Evolutionary conservation across 768 basidiomycete genomes (phyloP).

Genomic region (Chiua virens): DNA sequence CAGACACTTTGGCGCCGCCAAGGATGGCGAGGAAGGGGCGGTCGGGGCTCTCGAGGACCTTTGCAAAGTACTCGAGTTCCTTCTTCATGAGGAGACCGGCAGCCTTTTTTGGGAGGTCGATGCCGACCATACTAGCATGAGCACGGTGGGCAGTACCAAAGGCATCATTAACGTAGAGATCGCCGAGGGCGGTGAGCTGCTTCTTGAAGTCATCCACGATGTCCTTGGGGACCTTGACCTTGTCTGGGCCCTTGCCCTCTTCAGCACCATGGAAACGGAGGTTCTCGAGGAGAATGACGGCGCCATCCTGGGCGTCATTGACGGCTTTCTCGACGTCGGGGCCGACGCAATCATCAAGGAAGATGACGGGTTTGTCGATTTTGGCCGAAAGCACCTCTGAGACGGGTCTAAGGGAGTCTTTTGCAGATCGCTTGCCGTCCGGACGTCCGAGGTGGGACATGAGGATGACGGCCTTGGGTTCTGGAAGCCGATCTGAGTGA

Average conservation of each 20-base stretch:
- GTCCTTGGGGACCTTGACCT: conserved; percentile 88
- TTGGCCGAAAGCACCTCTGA: conserved; percentile 57
- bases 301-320: conserved; percentile 53
- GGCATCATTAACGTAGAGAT: conserved; percentile 98
- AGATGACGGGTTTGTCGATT: conserved; percentile 64
- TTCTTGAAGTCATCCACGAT: conserved; percentile 83
- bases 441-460: conserved; percentile 99
- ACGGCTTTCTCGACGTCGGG: conserved; percentile 81
- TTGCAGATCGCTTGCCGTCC: conserved; percentile 84
- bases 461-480: conserved; percentile 79
- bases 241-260: conserved; percentile 96
- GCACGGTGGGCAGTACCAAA: conserved; percentile 99
- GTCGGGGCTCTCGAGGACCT: conserved; percentile 92
- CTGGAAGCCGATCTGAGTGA: conserved; percentile 36
- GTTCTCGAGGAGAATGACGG: conserved; percentile 92
- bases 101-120: conserved; percentile 88
- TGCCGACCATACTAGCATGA: conserved; percentile 98
- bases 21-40: conserved; percentile 97
- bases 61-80: conserved; percentile 98
- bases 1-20: conserved; percentile 97
- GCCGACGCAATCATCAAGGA: conserved; percentile 85
- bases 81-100: conserved; percentile 98
- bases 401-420: conserved; percentile 90
- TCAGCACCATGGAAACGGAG: conserved; percentile 98
- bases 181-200: conserved; percentile 86